These are phyloP conservation scores for Cladophialophora psammophila DNA, from an alignment of 2,329 filamentous ascomycete genomes.

Conservation along the genomic window DNA sequence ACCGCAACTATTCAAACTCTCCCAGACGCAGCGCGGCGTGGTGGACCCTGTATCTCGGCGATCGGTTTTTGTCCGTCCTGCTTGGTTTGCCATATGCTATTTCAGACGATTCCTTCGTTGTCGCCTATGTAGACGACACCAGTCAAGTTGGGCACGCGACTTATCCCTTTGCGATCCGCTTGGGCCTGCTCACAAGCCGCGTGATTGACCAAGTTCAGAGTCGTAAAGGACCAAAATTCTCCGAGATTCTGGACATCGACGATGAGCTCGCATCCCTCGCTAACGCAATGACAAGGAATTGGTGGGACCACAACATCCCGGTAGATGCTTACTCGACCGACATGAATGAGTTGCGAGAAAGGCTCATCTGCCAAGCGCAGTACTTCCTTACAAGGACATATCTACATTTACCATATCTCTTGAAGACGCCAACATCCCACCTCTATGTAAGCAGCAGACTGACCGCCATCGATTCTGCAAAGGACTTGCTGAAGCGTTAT, in stretches of 20 bases:
- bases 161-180: conserved; percentile 18
- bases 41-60: conserved; percentile 26
- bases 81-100: conserved; percentile 25
- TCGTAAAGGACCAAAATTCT: conserved; percentile 12
- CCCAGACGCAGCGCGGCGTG: conserved; percentile 15
- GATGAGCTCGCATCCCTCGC: conserved; percentile 23
- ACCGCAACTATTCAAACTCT: conserved; percentile 18
- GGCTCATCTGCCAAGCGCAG: conserved; percentile 20
- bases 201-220: conserved; percentile 26
- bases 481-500: conserved; percentile 15
- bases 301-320: conserved; percentile 21
- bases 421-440: conserved; percentile 21
- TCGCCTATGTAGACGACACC: conserved; percentile 7
- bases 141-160: conserved; percentile 17
- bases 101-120: conserved; percentile 16
- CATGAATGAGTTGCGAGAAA: conserved; percentile 16
- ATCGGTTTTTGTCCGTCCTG: conserved; percentile 23
- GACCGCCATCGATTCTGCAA: conserved; percentile 15
- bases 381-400: conserved; percentile 22
- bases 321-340: not conserved
- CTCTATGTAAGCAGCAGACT: conserved; percentile 14
- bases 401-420: conserved; percentile 23
- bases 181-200: conserved; percentile 17
- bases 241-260: conserved; percentile 23
- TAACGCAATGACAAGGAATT: not conserved